These are phyloP conservation scores for Bertia moriformis DNA, from an alignment of 2,329 filamentous ascomycete species.

Conservation along the genomic window DNA sequence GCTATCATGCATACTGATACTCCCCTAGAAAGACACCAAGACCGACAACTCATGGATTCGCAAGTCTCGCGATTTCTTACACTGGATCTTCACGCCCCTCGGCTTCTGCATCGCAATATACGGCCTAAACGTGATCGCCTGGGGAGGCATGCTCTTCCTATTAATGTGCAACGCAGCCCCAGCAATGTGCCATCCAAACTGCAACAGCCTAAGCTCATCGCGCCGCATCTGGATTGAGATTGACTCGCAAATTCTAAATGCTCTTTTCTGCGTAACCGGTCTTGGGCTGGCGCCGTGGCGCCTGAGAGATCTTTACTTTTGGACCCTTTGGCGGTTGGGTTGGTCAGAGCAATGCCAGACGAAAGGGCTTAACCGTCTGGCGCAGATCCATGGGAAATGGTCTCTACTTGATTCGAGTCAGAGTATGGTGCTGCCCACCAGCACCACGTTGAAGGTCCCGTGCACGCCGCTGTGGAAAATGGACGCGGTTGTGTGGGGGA, in stretches of 20 bases:
- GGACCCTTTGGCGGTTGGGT: no score
- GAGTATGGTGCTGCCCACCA: slow-evolving; percentile 29
- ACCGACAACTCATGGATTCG: slow-evolving; percentile 45
- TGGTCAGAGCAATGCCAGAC: no score
- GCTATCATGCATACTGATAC: no score
- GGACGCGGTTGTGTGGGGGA: slow-evolving; percentile 66
- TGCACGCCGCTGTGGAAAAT: slow-evolving; percentile 66
- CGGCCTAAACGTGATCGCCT: slow-evolving; percentile 69
- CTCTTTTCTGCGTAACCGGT: slow-evolving; percentile 72
- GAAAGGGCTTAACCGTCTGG: slow-evolving; percentile 51
- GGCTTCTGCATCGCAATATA: slow-evolving; percentile 70
- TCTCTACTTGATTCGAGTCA: slow-evolving; percentile 41
- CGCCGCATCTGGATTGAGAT: slow-evolving; percentile 76
- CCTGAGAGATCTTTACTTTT: slow-evolving; percentile 57
- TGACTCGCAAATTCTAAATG: slow-evolving; percentile 71
- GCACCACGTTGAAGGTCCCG: slow-evolving; percentile 48
- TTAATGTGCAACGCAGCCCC: slow-evolving; percentile 63
- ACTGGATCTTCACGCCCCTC: slow-evolving; percentile 58
- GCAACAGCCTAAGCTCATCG: slow-evolving; percentile 60
- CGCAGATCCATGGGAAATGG: slow-evolving; percentile 63
- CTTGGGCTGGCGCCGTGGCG: slow-evolving; percentile 78
- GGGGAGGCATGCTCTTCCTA: slow-evolving; percentile 84
- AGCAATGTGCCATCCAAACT: slow-evolving; percentile 58
- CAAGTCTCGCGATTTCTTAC: slow-evolving; percentile 61
- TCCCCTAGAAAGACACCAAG: slow-evolving; percentile 41